phyloP scores from a whole-genome alignment of 2,329 filamentous ascomycete genomes.

The Rhynchosporium secalis region DNA sequence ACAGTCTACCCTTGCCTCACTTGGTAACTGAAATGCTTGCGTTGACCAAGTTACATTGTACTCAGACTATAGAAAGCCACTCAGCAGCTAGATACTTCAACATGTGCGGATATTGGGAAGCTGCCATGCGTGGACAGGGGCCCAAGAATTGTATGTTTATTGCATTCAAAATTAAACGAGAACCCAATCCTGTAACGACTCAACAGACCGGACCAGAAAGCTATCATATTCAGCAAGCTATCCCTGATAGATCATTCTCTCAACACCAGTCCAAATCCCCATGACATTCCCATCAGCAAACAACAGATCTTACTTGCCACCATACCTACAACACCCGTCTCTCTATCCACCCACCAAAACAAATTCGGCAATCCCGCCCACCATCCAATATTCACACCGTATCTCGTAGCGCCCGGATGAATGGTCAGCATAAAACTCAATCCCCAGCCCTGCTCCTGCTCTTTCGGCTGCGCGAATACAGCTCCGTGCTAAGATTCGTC shows the following conservation, averaged over 20 bases:
- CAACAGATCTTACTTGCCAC: conserved; percentile 53
- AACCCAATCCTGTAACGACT: too few species aligned
- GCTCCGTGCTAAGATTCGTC: conserved; percentile 49
- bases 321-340: conserved; percentile 57
- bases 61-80: too few species aligned
- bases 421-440: conserved; percentile 56
- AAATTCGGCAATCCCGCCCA: conserved; percentile 63
- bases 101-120: too few species aligned
- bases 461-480: conserved; percentile 47
- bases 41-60: too few species aligned
- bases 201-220: not conserved
- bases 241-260: conserved; percentile 15
- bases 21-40: too few species aligned
- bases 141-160: too few species aligned
- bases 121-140: too few species aligned
- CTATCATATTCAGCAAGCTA: not conserved
- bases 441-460: conserved; percentile 66
- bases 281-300: conserved; percentile 41
- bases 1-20: too few species aligned
- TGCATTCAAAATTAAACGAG: too few species aligned
- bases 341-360: conserved; percentile 64
- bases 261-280: conserved; percentile 14
- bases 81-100: too few species aligned
- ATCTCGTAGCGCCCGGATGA: conserved; percentile 49
- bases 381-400: conserved; percentile 50